Percentiles rank a stretch among this genome's conserved stretches.
Evolutionary conservation across 306 rosid genomes (phyloP).

Genomic region (Canavalia ensiformis): DNA sequence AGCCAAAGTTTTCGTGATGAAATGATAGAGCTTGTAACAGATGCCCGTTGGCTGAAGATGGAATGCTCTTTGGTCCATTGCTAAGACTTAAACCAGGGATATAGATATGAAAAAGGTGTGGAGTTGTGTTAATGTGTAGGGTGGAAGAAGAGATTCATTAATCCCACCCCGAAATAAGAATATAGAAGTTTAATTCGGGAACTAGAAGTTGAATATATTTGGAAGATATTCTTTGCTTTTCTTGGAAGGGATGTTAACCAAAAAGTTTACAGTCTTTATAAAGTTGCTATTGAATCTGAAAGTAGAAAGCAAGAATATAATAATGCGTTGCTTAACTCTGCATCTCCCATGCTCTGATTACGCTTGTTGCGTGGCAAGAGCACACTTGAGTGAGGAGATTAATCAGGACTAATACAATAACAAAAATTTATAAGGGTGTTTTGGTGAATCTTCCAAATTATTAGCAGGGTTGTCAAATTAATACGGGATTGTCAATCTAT

Average conservation of each 20-base stretch:
- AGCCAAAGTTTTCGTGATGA: constrained; percentile 54
- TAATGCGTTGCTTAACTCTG: constrained; percentile 29
- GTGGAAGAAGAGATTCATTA: constrained; percentile 28
- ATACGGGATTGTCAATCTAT: not conserved
- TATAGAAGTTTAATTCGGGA: constrained; percentile 41
- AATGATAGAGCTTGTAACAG: constrained; percentile 63
- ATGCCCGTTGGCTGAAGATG: constrained; percentile 53
- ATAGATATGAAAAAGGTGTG: constrained; percentile 1
- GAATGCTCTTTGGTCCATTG: constrained; percentile 59
- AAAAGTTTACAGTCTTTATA: constrained; percentile 14
- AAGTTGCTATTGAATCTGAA: constrained; percentile 41
- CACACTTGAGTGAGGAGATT: constrained; percentile 12
- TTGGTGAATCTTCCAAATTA: constrained; percentile 19
- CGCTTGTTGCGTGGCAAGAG: not conserved
- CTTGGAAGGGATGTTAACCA: constrained; percentile 43
- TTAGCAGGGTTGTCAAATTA: constrained; percentile 4
- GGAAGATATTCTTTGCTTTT: constrained; percentile 50
- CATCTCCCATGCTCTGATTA: constrained; percentile 34
- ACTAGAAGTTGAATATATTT: constrained; percentile 32
- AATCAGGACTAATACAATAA: constrained; percentile 9
- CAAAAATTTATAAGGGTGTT: not conserved
- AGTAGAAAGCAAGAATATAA: constrained; percentile 50
- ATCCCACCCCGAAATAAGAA: constrained; percentile 12
- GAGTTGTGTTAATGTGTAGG: constrained; percentile 16
- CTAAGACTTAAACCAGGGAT: not conserved